A percentile compares a stretch with the other conserved stretches of the same genome.
Evolutionary conservation across 306 rosid genomes (phyloP).

Genomic region (Sphenostylis stenocarpa): DNA sequence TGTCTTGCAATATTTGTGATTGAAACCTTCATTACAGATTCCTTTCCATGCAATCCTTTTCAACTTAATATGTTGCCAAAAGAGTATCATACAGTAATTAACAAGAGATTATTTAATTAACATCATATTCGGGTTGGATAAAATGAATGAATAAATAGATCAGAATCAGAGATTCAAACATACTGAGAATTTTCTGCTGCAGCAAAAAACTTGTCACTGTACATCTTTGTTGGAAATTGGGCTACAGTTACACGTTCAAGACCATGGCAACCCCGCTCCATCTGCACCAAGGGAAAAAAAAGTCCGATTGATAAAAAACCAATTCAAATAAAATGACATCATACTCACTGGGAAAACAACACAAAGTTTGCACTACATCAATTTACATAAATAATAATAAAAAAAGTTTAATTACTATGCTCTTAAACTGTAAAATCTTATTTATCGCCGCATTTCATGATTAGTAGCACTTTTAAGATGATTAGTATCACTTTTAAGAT

Average conservation of each 20-base stretch:
- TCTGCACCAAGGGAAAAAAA: conserved; percentile 44
- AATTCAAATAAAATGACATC: conserved; percentile 25
- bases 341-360: conserved; percentile 13
- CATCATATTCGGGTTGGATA: not conserved
- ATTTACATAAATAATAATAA: not conserved
- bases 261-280: conserved; percentile 82
- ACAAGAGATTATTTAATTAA: not conserved
- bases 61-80: conserved; percentile 4
- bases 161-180: conserved; percentile 36
- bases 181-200: conserved; percentile 84
- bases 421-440: not conserved
- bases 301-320: conserved; percentile 26
- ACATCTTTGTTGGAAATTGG: conserved; percentile 84
- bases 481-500: not conserved
- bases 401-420: not conserved
- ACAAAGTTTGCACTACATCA: not conserved
- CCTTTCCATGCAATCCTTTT: not conserved
- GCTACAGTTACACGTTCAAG: conserved; percentile 64
- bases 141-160: not conserved
- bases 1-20: not conserved
- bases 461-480: not conserved
- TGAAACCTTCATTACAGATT: conserved; percentile 17
- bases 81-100: not conserved
- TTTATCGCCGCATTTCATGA: not conserved
- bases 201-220: conserved; percentile 68